phyloP scores from a whole-genome alignment of 2,329 filamentous ascomycete genomes.

The Xylaria sp. region DNA sequence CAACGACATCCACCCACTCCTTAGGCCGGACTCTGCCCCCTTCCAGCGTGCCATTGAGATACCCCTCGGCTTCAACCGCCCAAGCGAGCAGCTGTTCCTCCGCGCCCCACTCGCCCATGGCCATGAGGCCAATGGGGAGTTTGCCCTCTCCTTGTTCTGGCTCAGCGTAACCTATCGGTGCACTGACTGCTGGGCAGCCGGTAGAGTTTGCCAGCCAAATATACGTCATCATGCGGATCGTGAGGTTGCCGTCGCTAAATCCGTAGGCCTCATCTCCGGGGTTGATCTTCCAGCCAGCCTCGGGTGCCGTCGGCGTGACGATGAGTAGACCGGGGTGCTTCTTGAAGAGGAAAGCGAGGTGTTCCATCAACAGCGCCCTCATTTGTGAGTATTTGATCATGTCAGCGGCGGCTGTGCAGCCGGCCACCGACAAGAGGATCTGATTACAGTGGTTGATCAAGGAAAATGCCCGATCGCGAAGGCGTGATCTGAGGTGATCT shows the following conservation, averaged over 20 bases:
- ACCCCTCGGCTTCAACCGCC: slow-evolving; percentile 62
- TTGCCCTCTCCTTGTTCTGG: slow-evolving; percentile 61
- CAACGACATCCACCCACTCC: slow-evolving; percentile 65
- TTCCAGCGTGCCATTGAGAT: slow-evolving; percentile 54
- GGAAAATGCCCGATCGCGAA: slow-evolving; percentile 52
- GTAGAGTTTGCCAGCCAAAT: slow-evolving; percentile 84
- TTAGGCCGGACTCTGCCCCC: slow-evolving; percentile 57
- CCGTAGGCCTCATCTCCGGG: slow-evolving; percentile 70
- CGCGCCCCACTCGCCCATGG: slow-evolving; percentile 69
- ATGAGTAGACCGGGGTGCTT: slow-evolving; percentile 77
- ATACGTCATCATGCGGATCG: slow-evolving; percentile 82
- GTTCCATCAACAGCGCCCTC: slow-evolving; percentile 68
- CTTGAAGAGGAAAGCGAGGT: slow-evolving; percentile 56
- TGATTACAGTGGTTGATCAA: slow-evolving; percentile 70
- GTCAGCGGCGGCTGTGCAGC: slow-evolving; percentile 70
- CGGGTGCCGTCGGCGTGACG: slow-evolving; percentile 77
- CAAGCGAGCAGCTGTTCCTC: slow-evolving; percentile 68
- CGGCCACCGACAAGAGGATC: slow-evolving; percentile 69
- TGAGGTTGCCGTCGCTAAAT: slow-evolving; percentile 73
- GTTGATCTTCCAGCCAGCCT: slow-evolving; percentile 72
- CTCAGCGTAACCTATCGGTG: slow-evolving; percentile 75
- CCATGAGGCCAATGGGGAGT: slow-evolving; percentile 66
- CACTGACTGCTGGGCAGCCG: slow-evolving; percentile 76
- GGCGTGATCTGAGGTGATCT: slow-evolving; percentile 50
- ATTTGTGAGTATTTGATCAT: slow-evolving; percentile 75